Base-by-base conservation (phyloP, 1,139 yeast genomes). In the Geotrichum histeridarum region DNA sequence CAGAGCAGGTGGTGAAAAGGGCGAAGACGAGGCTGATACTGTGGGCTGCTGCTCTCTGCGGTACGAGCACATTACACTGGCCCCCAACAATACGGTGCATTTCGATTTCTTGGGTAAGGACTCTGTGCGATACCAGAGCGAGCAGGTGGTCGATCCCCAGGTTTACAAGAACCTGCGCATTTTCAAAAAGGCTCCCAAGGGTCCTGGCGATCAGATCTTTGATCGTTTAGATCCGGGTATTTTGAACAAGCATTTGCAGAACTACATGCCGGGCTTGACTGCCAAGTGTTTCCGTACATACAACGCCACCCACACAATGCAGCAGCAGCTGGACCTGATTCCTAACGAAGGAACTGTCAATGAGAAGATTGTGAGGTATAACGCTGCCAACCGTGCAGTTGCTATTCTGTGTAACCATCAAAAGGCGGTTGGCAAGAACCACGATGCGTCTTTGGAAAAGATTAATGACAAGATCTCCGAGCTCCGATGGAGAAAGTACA, bases 1-100 rank as follows among this genome's bases (percentile, higher is more conserved):
- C 60, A 87, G 98, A 85, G 98, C 98, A 0, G 98, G 98, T 68
- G 97, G 97, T 63, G 98, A 93, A 71, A 91, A 91, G 69, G 88
- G 94, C 15, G 98, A 91, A 8, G 98, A 93, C 64, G 97, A 91
- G 68, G 98, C 98, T 1, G 99, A 93, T 69, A 91, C 99, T 1
- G 99, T 91, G 46, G 99, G 99, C 46, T 91, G 99, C 72, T 91
- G 98, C 72, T 91, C 98, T 0, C 77, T 91, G 61, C 75, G 98
- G 63, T 91, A 75, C 64, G 98, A 91, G 67, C 98, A 91, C 70
- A 80, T 91, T 47, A 85, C 94, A 1, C 75, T 91, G 58, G 81
- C 81, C 63, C 96, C 96, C 1, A 97, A 97, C 9, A 83, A 83
- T 63, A 85, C 78, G 14, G 97, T 91, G 15, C 79, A 86, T n/a